Evolutionary conservation across 2,329 filamentous ascomycete genomes (phyloP), one percentile per base, ranked within the genome.

Genomic region (Orbilia oligospora): DNA sequence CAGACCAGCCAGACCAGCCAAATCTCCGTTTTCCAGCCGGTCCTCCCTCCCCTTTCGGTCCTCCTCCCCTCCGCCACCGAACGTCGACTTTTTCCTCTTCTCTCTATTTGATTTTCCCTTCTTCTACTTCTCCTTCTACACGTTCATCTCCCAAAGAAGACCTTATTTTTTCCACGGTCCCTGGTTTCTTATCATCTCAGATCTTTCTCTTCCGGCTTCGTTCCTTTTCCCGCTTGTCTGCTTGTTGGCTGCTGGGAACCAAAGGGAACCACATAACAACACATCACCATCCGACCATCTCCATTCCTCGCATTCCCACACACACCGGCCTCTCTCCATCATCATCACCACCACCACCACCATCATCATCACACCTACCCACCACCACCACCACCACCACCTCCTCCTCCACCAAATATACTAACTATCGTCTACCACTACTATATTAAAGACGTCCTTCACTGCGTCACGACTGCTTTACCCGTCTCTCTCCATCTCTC

Each of bases 11-110:
- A 38, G 36, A 38, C 38, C 38, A 41, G 38, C 38, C 38, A 41
- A 41, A 41, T 41, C 38, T 73, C 68, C 71, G 66, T 72, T 69
- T 75, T 70, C 68, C 80, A 41, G 38, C 38, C 38, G 38, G 73
- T 49, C 66, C 53, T 76, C 67, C 64, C 70, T 80, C 77, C 80
- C 79, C 70, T 79, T 81, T 75, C 80, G 64, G 80, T 78, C 63
- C 80, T 66, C 70, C 69, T 66, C 64, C 20, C 58, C 72, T 76
- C 72, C 72, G 67, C 69, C 69, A 71, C 69, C 75, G 63, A 68
- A 53, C 67, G 69, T 46, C 67, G 67, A 36, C 65, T 78, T 71
- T 69, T 49, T 49, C n/a, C 24, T 20, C 61, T 10, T 49, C 5
- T 49, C n/a, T 46, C 41, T 49, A 1, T 24, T 14, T 49, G n/a